These are phyloP conservation scores for Ogataea pini DNA, from an alignment of 805 yeast genomes.

Conservation along the genomic window DNA sequence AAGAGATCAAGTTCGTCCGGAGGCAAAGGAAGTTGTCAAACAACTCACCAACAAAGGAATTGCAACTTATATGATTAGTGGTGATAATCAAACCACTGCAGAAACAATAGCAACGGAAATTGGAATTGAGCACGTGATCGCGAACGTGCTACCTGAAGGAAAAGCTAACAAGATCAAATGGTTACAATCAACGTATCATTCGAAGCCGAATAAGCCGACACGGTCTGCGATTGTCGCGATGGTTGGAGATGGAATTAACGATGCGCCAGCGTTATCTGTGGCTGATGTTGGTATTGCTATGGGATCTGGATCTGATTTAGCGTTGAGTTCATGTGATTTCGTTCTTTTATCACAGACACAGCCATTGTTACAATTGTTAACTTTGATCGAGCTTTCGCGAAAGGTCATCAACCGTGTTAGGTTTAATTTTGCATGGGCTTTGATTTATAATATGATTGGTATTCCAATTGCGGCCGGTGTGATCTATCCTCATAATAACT, in stretches of 20 bases:
- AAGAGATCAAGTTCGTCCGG: slow-evolving; percentile 61
- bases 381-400: slow-evolving; percentile 52
- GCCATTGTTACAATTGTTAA: slow-evolving; percentile 54
- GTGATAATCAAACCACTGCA: slow-evolving; percentile 71
- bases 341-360: slow-evolving; percentile 56
- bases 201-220: slow-evolving; percentile 17
- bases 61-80: slow-evolving; percentile 74
- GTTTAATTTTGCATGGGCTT: slow-evolving; percentile 62
- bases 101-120: slow-evolving; percentile 62
- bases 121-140: slow-evolving; percentile 61
- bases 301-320: slow-evolving; percentile 75
- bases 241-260: slow-evolving; percentile 86
- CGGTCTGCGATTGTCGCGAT: slow-evolving; percentile 54
- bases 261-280: slow-evolving; percentile 74
- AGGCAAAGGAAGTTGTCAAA: slow-evolving; percentile 52
- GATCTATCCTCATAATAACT: slow-evolving; percentile 53
- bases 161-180: slow-evolving; percentile 61
- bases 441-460: slow-evolving; percentile 56
- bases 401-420: slow-evolving; percentile 53
- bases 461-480: slow-evolving; percentile 70
- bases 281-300: slow-evolving; percentile 80
- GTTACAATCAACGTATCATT: slow-evolving; percentile 48
- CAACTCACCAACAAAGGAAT: slow-evolving; percentile 44
- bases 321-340: slow-evolving; percentile 73
- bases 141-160: slow-evolving; percentile 73